Conservation (phyloP, 2,329 filamentous ascomycete genomes). For the Alternaria triticina region DNA sequence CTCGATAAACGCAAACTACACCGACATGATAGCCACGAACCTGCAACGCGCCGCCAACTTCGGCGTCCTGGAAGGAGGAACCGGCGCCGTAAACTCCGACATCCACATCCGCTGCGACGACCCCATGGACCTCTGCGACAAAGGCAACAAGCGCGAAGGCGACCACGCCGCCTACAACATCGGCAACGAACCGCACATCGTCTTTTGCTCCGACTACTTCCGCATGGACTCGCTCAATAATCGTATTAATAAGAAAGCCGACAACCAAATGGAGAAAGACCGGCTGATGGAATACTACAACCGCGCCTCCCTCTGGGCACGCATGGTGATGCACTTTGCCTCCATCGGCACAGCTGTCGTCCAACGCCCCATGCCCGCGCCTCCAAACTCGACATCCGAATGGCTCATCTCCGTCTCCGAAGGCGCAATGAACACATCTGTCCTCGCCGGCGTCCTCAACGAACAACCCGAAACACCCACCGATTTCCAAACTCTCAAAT, state of each 20-base stretch:
- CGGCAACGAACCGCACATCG: conserved; percentile 44
- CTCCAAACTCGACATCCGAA: conserved; percentile 24
- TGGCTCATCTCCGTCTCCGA: conserved; percentile 26
- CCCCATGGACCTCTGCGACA: conserved; percentile 34
- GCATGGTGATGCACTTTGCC: conserved; percentile 45
- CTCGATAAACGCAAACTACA: conserved; percentile 33
- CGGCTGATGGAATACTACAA: conserved; percentile 42
- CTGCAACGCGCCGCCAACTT: conserved; percentile 40
- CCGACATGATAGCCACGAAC: conserved; percentile 35
- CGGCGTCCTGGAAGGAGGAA: conserved; percentile 29
- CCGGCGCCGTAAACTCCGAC: conserved; percentile 31
- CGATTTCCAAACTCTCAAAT: conserved; percentile 35
- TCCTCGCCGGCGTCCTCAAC: conserved; percentile 41
- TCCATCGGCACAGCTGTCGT: conserved; percentile 38
- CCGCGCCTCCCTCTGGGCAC: conserved; percentile 42
- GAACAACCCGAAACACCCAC: conserved; percentile 30
- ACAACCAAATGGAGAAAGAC: conserved; percentile 30
- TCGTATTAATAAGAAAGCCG: conserved; percentile 30
- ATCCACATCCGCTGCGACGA: conserved; percentile 46
- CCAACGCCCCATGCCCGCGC: conserved; percentile 19
- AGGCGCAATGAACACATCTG: conserved; percentile 42
- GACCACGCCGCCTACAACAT: conserved; percentile 44
- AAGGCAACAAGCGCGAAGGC: conserved; percentile 37
- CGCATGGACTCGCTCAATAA: conserved; percentile 30
- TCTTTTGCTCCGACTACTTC: conserved; percentile 43